These are phyloP conservation scores for Penicillium manginii DNA, from an alignment of 495 filamentous ascomycete species.

Conservation along the genomic window DNA sequence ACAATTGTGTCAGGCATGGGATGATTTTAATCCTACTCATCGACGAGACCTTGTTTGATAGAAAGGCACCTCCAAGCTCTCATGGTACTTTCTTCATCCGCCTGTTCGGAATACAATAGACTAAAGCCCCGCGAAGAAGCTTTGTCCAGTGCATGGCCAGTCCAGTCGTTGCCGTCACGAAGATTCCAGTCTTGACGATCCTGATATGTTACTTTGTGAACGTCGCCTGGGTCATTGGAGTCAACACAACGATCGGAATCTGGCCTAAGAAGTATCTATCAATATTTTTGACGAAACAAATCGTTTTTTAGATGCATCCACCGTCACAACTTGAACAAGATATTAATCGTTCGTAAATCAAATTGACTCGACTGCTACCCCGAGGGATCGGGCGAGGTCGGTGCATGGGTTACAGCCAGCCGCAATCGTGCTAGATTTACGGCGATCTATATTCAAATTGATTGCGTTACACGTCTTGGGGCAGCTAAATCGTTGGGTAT, in stretches of 20 bases:
- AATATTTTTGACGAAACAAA: conserved; percentile 8
- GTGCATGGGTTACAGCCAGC: conserved; percentile 17
- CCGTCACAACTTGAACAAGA: background rate
- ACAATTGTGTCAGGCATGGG: conserved; percentile 8
- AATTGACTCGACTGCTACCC: conserved; percentile 13
- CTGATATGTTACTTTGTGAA: conserved; percentile 16
- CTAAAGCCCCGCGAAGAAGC: background rate
- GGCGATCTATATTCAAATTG: conserved; percentile 16
- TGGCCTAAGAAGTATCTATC: conserved; percentile 14
- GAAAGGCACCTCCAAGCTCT: background rate
- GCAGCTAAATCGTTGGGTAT: conserved; percentile 17
- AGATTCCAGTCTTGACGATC: conserved; percentile 14
- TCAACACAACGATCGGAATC: conserved; percentile 16
- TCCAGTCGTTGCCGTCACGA: conserved; percentile 13
- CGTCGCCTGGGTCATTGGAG: conserved; percentile 14
- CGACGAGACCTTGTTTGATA: conserved; percentile 14
- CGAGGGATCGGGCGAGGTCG: conserved; percentile 16
- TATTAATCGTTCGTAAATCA: background rate
- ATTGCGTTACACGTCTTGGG: conserved; percentile 8
- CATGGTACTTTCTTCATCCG: conserved; percentile 10
- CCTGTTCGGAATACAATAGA: background rate
- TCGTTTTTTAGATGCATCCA: conserved; percentile 3
- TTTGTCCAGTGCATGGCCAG: conserved; percentile 6
- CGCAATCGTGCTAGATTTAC: conserved; percentile 16
- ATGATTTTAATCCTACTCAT: conserved; percentile 2